Evolutionary conservation across 225 moss, liverwort and hornwort genomes (phyloP), one percentile per base, ranked within the genome.

Genomic region (Thuidium tamariscinum): DNA sequence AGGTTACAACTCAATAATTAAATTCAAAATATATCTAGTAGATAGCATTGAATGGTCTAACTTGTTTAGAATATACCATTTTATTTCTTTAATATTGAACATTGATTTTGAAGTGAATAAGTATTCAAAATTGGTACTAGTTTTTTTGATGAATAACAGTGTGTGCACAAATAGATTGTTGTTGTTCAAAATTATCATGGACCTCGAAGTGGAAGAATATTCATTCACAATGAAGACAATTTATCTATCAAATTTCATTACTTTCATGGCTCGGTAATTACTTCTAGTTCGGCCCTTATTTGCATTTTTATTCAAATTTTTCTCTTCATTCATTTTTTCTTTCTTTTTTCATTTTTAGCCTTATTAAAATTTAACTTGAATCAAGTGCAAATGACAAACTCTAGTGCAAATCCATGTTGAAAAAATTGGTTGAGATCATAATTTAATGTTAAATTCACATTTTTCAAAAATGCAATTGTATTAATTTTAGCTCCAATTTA

Each of bases 121-220:
- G 5, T n/a, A 5, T 29, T 25, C 2, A 30, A 68, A 23, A 8
- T 56, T 64, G 6, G 0, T 42, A 23, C 11, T 46, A 82, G 34
- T 7, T n/a, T 82, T 39, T 66, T 48, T 82, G 2, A 46, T 67
- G 8, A 57, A 7, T 55, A 21, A 1, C 56, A 3, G 9, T 62
- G 23, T 23, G 7, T 61, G 30, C 30, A 65, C 30, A 37, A 80
- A 27, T 69, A 95, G 97, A 90, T 97, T 54, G 81, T 91, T 1
- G 83, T 97, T 54, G 65, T 96, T 18, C 96, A 97, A 80, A 97
- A 97, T 79, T 95, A 90, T 89, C 96, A 96, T 82, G 96, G 97
- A 57, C 87, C 90, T 8, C 85, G 86, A 25, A 89, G 91, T 25
- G 94, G 95, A 3, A 91, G 94, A 34, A 92, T 97, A 57, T 92